Evolutionary conservation across 768 basidiomycete genomes (phyloP).

Genomic region (Hypholoma sublateritium): DNA sequence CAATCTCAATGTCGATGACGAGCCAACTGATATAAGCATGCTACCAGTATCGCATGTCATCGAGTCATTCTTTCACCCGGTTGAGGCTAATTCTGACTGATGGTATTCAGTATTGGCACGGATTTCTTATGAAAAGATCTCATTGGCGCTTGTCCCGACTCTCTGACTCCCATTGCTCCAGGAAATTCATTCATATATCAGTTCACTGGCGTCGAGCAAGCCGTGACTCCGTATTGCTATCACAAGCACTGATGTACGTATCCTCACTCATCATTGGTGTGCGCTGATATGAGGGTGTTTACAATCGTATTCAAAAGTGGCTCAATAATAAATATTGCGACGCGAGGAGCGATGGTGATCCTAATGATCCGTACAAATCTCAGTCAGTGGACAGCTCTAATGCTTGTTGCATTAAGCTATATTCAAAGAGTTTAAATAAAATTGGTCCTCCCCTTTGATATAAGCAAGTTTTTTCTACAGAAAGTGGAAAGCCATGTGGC

Average conservation of each 20-base stretch:
- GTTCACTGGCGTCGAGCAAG: conserved; percentile 27
- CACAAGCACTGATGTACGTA: conserved; percentile 32
- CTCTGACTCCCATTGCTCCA: conserved; percentile 40
- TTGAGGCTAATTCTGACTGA: background rate
- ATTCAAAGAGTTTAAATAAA: too few species aligned
- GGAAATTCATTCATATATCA: conserved; percentile 32
- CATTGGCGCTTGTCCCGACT: conserved; percentile 39
- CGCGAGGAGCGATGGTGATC: conserved; percentile 38
- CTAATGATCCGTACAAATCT: conserved; percentile 18
- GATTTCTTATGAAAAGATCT: conserved; percentile 34
- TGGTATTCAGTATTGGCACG: conserved; percentile 42
- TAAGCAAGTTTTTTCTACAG: too few species aligned
- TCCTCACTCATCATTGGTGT: too few species aligned
- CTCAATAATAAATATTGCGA: conserved; percentile 65
- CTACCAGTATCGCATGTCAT: background rate
- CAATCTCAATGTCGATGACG: background rate
- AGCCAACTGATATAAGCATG: background rate
- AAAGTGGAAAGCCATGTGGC: too few species aligned
- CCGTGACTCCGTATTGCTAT: conserved; percentile 47
- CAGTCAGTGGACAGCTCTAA: conserved; percentile 4
- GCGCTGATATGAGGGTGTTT: too few species aligned
- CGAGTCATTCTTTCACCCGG: background rate
- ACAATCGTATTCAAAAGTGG: conserved; percentile 22
- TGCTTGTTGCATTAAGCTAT: background rate
- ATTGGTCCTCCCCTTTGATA: too few species aligned